Evolutionary conservation across 192 early-diverging fungal species (phyloP).

Genomic region (Thamnidium elegans): DNA sequence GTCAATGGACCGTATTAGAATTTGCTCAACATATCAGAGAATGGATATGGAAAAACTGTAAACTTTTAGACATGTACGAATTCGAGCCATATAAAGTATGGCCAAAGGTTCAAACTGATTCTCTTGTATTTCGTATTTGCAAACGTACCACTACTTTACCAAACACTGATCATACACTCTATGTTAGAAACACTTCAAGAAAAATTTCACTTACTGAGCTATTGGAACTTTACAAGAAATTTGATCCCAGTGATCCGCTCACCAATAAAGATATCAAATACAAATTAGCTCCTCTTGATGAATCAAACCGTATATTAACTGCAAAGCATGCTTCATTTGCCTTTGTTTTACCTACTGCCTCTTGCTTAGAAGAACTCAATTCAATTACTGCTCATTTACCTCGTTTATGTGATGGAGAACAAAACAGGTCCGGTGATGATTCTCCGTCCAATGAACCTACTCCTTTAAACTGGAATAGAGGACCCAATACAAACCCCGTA

Average conservation of each 20-base stretch:
- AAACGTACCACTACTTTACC: constrained; percentile 22
- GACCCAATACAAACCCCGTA: constrained; percentile 57
- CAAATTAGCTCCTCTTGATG: constrained; percentile 27
- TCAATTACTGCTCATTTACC: constrained; percentile 37
- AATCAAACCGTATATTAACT: neutral
- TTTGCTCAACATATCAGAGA: constrained; percentile 52
- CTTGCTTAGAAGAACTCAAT: constrained; percentile 36
- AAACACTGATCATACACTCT: constrained; percentile 31
- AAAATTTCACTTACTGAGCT: constrained; percentile 38
- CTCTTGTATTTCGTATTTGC: constrained; percentile 53
- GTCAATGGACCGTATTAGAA: constrained; percentile 59
- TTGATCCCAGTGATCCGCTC: constrained; percentile 3
- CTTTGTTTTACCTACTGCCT: constrained; percentile 45
- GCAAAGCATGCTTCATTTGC: constrained; percentile 41
- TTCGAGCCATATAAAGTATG: constrained; percentile 61
- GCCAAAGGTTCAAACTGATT: constrained; percentile 60
- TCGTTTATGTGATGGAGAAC: constrained; percentile 41
- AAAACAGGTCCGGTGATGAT: neutral
- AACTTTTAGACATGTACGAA: constrained; percentile 51
- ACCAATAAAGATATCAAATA: constrained; percentile 17
- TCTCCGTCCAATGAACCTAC: neutral
- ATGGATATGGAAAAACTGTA: constrained; percentile 52
- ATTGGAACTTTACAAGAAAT: constrained; percentile 39
- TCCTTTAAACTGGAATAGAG: constrained; percentile 54
- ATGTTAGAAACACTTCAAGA: constrained; percentile 45